phyloP scores from a whole-genome alignment of 2,329 filamentous ascomycete species.

The Ceratocystis cubensis region DNA sequence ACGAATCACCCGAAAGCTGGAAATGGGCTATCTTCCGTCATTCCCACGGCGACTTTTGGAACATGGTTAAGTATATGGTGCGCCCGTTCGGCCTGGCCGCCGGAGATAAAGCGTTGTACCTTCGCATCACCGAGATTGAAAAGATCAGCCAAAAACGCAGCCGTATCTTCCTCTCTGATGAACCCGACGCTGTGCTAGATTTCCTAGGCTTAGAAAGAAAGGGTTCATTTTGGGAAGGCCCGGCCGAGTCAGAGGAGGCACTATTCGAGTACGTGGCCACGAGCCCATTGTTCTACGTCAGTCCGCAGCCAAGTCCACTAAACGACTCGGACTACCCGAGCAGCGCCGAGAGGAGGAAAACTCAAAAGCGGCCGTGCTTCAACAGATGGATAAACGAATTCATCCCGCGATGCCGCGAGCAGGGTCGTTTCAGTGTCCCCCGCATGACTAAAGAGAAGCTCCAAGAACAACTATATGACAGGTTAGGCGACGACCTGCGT shows the following conservation, averaged over 20 bases:
- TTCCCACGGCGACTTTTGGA: conserved; percentile 60
- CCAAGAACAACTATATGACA: not conserved
- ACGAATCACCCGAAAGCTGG: conserved; percentile 31
- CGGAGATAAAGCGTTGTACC: conserved; percentile 48
- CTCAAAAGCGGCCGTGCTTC: conserved; percentile 47
- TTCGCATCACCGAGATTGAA: conserved; percentile 60
- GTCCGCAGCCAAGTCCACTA: conserved; percentile 14
- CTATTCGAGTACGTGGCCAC: conserved; percentile 14
- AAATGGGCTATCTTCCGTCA: conserved; percentile 57
- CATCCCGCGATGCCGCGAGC: conserved; percentile 38
- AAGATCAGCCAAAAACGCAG: conserved; percentile 41
- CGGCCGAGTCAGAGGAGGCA: conserved; percentile 37
- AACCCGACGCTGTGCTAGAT: conserved; percentile 42
- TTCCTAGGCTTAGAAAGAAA: conserved; percentile 49
- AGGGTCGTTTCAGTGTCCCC: conserved; percentile 28
- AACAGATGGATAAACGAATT: conserved; percentile 50
- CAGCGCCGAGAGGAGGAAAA: conserved; percentile 45
- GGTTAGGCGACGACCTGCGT: conserved; percentile 10
- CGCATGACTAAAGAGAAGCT: conserved; percentile 22
- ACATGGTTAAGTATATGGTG: conserved; percentile 49
- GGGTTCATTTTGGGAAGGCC: conserved; percentile 36
- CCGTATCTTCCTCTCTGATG: conserved; percentile 46
- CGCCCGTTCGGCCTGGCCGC: conserved; percentile 53
- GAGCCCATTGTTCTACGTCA: conserved; percentile 41
- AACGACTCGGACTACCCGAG: conserved; percentile 33